These are phyloP conservation scores for Daldinia sp. DNA, from an alignment of 2,329 filamentous ascomycete species.

Conservation along the genomic window DNA sequence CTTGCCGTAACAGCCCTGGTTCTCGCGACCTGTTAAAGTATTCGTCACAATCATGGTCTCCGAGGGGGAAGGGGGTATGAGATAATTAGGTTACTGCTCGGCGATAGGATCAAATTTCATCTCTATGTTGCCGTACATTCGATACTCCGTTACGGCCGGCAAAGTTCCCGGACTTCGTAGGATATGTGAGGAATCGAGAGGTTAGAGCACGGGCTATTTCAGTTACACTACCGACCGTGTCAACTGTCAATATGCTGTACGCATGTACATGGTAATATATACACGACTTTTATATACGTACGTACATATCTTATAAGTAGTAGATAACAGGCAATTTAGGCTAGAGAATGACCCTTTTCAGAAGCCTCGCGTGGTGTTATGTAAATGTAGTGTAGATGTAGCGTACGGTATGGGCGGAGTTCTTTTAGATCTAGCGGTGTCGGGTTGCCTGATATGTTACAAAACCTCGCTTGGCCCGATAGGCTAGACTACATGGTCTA, in stretches of 20 bases:
- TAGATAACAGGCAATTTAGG: conserved; percentile 16
- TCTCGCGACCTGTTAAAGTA: not conserved
- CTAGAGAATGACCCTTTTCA: conserved; percentile 23
- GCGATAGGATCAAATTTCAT: not conserved
- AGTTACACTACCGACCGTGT: conserved; percentile 7
- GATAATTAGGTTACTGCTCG: not conserved
- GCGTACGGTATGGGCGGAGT: conserved; percentile 28
- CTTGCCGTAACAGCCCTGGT: not conserved
- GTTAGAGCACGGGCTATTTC: not conserved
- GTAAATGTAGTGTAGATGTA: too few species aligned
- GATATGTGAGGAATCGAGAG: not conserved
- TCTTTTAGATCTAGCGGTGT: conserved; percentile 31
- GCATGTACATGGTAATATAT: too few species aligned
- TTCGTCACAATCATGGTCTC: not conserved
- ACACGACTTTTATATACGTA: too few species aligned
- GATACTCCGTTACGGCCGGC: conserved; percentile 5
- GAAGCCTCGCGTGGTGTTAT: not conserved
- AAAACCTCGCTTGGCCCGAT: conserved; percentile 17
- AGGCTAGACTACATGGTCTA: conserved; percentile 12
- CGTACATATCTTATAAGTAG: too few species aligned
- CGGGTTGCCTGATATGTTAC: conserved; percentile 20
- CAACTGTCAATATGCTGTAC: not conserved
- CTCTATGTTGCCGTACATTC: not conserved
- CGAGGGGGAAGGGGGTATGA: not conserved
- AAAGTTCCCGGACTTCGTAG: not conserved